Conservation (phyloP, 441 rosid species). For the Jatropha multifida region DNA sequence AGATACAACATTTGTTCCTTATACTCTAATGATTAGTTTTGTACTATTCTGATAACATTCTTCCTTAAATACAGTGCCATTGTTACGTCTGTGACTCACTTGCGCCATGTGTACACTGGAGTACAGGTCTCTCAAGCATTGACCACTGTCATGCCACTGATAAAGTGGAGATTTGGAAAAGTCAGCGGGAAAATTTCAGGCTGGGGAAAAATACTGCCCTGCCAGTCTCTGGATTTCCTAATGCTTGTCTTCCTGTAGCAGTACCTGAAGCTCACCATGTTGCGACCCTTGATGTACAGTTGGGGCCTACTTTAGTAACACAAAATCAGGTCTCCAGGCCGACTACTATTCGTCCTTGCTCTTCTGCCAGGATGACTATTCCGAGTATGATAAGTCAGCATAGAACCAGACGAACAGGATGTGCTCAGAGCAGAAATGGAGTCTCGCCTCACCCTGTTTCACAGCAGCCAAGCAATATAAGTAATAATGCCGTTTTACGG, state of each 20-base stretch:
- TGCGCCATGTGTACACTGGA: conserved; percentile 81
- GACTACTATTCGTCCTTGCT: conserved; percentile 36
- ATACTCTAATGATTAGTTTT: not conserved
- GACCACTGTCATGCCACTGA: conserved; percentile 92
- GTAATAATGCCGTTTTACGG: conserved; percentile 31
- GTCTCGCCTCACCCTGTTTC: conserved; percentile 19
- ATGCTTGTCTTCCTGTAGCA: conserved; percentile 18
- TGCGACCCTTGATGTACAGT: conserved; percentile 19
- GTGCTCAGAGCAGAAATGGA: conserved; percentile 25
- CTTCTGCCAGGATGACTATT: conserved; percentile 30
- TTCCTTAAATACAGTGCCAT: conserved; percentile 63
- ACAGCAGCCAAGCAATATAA: conserved; percentile 31
- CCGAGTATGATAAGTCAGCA: conserved; percentile 32
- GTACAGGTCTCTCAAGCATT: conserved; percentile 32
- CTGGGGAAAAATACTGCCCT: conserved; percentile 26
- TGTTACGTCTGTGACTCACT: conserved; percentile 82
- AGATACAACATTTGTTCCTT: not conserved
- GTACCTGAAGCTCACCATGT: conserved; percentile 30
- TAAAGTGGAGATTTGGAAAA: conserved; percentile 64
- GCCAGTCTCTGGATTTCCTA: conserved; percentile 27
- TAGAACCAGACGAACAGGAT: conserved; percentile 21
- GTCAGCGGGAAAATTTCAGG: conserved; percentile 49
- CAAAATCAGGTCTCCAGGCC: conserved; percentile 27
- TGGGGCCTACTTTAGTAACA: conserved; percentile 17
- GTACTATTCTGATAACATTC: conserved; percentile 7